A percentile compares a stretch with the other conserved stretches of the same genome.
Conservation (phyloP, 495 filamentous ascomycete species). For the Penicillium ochrochloron region DNA sequence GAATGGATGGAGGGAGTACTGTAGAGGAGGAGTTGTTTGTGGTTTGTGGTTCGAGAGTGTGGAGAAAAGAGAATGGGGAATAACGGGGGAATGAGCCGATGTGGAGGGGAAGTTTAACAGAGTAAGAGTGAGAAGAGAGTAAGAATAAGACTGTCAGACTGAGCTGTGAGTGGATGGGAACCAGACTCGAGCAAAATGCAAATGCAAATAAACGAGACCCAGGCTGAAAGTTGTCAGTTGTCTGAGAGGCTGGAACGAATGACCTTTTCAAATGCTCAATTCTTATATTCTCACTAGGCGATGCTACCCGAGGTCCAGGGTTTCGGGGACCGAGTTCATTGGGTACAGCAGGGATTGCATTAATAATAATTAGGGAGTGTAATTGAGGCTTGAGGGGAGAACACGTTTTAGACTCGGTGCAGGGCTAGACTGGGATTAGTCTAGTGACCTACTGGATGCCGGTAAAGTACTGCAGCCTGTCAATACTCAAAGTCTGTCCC, state of each 20-base stretch:
- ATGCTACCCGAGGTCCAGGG: slow-evolving; percentile 17
- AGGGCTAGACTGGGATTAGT: neutral
- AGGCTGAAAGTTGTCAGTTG: neutral
- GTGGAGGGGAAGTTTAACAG: neutral
- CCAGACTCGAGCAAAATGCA: neutral
- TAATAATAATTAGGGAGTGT: neutral
- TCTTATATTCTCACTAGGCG: neutral
- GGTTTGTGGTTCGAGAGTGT: neutral
- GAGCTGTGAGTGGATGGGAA: neutral
- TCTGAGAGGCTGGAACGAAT: neutral
- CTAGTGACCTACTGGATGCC: neutral
- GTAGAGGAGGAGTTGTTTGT: neutral
- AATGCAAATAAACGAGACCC: neutral
- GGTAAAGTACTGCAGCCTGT: no score
- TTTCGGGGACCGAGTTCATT: neutral
- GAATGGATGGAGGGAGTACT: no score
- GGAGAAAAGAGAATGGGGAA: neutral
- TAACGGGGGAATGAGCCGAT: neutral
- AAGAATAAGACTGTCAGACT: no score
- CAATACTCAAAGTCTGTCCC: neutral
- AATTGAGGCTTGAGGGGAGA: neutral
- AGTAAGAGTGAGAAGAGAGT: neutral
- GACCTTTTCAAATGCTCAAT: neutral
- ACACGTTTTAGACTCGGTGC: neutral
- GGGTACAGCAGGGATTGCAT: neutral